phyloP scores from a whole-genome alignment of 2,329 filamentous ascomycete species.

The Apiospora koreana region DNA sequence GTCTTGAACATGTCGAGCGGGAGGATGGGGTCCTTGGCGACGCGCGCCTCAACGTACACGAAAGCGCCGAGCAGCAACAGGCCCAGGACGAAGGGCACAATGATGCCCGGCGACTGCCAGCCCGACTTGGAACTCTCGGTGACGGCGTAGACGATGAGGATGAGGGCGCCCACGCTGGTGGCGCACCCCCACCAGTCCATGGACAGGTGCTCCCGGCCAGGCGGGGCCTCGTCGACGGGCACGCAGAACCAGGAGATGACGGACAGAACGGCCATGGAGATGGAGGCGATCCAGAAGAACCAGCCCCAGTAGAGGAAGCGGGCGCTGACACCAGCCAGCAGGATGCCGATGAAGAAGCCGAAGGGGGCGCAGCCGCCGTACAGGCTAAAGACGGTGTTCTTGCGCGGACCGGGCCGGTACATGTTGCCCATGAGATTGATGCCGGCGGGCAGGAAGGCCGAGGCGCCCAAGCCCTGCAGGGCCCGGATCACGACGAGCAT shows the following conservation, averaged over 20 bases:
- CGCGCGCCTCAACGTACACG: slow-evolving; percentile 70
- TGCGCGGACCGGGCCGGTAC: slow-evolving; percentile 65
- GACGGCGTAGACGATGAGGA: slow-evolving; percentile 70
- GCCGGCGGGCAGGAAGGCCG: slow-evolving; percentile 67
- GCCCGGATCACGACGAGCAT: slow-evolving; percentile 74
- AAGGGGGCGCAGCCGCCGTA: slow-evolving; percentile 53
- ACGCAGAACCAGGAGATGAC: slow-evolving; percentile 17
- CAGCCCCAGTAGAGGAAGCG: slow-evolving; percentile 61
- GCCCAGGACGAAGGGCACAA: slow-evolving; percentile 62
- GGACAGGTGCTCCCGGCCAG: slow-evolving; percentile 18
- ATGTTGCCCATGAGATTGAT: slow-evolving; percentile 64
- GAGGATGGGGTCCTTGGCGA: slow-evolving; percentile 65
- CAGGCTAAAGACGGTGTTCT: slow-evolving; percentile 61
- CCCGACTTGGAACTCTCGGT: slow-evolving; percentile 48
- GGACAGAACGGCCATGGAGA: slow-evolving; percentile 15
- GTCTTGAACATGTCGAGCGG: slow-evolving; percentile 68
- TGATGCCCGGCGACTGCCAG: slow-evolving; percentile 21
- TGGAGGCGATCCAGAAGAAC: slow-evolving; percentile 67
- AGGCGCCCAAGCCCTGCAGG: slow-evolving; percentile 70
- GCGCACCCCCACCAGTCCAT: slow-evolving; percentile 69
- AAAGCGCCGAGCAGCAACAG: slow-evolving; percentile 55
- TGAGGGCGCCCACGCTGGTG: slow-evolving; percentile 62
- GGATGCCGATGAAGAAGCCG: slow-evolving; percentile 60
- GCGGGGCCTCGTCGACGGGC: slow-evolving; percentile 14
- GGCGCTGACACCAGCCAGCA: slow-evolving; percentile 60